Base-by-base conservation (phyloP, 2,329 filamentous ascomycete genomes). In the Ilyonectria robusta region DNA sequence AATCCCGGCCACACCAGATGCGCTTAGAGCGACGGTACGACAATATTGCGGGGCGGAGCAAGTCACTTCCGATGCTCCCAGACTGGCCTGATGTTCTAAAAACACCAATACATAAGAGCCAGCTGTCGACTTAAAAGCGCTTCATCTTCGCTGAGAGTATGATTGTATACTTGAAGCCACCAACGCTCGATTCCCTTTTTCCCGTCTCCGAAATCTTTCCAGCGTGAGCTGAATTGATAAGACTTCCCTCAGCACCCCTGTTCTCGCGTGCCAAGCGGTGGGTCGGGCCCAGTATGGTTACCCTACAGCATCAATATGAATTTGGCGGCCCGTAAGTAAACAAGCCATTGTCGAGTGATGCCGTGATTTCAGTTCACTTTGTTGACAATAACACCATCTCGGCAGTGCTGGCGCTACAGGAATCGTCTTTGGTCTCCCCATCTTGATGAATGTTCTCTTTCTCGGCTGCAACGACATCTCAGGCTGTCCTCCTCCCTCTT, bases 391-490 rank as follows among this genome's bases (percentile, higher is more conserved):
- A 65, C 40, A 51, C 19, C 1, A 11, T 3, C 7, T 46, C 4
- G 3, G 7, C 26, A 95, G 94, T 51, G 83, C 91, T 55, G 94
- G 94, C 62, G 93, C 93, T 29, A 86, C 90, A 29, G 87, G 84
- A 57, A 92, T 97, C 71, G 91, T 92, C 21, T 91, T 95, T 73
- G 92, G 91, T 55, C 88, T 97, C 1, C 94, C 94, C 0, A 66
- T 93, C 23, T 84, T 94, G 56, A 87, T 93, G 76, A 95, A 94
- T 79, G 80, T 89, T 63, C 90, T 94, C 73, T 88, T 90, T 56
- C 94, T 97, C 75, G 84, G 92, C 73, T 97, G 94, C 86, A 97
- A 97, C 80, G 94, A 97, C 78, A 84, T 95, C 61, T 90, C 93
- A 6, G 95, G 95, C 63, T 97, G 95, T 75, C 95, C 95, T 51